phyloP scores from a whole-genome alignment of 306 rosid genomes.

The Fagus sylvatica region DNA sequence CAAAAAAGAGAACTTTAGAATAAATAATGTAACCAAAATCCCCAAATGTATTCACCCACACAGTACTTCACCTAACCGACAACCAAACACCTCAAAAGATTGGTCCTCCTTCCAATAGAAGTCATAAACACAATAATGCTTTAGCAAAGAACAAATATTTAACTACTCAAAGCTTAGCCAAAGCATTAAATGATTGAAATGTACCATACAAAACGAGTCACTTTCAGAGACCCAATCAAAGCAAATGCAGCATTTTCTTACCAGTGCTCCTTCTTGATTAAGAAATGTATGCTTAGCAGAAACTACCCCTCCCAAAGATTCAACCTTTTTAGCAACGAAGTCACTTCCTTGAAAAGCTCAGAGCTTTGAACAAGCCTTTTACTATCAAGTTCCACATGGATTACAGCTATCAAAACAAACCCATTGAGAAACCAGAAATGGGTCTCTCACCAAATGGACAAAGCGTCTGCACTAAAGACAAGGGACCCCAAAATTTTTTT shows the following conservation, averaged over 20 bases:
- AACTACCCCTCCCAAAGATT: constrained; percentile 27
- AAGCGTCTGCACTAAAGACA: constrained; percentile 51
- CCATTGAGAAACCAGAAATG: constrained; percentile 43
- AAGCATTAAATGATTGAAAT: constrained; percentile 34
- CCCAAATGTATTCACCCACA: constrained; percentile 16
- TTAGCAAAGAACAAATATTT: constrained; percentile 21
- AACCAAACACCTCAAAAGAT: constrained; percentile 18
- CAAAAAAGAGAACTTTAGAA: constrained; percentile 24
- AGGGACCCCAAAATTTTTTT: constrained; percentile 55
- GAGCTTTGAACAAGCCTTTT: constrained; percentile 20
- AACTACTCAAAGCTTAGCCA: constrained; percentile 25
- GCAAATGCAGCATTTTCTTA: constrained; percentile 31
- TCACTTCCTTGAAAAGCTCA: constrained; percentile 19
- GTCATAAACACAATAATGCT: constrained; percentile 22
- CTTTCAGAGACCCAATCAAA: constrained; percentile 51
- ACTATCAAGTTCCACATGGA: constrained; percentile 18
- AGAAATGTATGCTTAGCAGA: constrained; percentile 35
- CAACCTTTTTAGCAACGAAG: constrained; percentile 27
- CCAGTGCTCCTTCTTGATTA: constrained; percentile 42
- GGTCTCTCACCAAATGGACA: constrained; percentile 41
- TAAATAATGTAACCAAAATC: constrained; percentile 5
- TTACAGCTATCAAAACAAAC: constrained; percentile 37
- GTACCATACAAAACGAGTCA: constrained; percentile 27
- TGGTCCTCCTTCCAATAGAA: constrained; percentile 17
- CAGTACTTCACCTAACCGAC: constrained; percentile 21